Evolutionary conservation across 768 basidiomycete genomes (phyloP), one percentile per base, ranked within the genome.

Genomic region (Mrakia hoshinonis): DNA sequence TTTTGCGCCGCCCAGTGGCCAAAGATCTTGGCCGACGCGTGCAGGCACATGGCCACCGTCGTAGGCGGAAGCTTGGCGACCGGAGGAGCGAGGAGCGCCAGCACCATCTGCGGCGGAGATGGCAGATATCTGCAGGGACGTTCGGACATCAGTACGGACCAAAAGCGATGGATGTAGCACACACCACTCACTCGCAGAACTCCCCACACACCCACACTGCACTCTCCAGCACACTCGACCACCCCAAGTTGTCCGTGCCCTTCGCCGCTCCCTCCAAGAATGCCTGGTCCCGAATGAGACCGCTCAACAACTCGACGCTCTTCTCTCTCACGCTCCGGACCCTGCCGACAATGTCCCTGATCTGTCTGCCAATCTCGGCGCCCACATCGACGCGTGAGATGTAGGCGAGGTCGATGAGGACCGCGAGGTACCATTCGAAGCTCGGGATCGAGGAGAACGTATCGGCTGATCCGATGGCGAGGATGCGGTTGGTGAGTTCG

Each of bases 151-250:
- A 51, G 4, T 3, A 29, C 63, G 15, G n/a, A 4, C 31, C n/a
- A 68, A 31, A 31, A 31, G 9, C 15, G 31, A 12, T 15, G 11
- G 3, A 5, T 24, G 26, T 24, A 43, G 36, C 4, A 7, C 3
- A 3, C 18, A 29, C 7, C 9, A 82, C 88, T 78, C 75, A 93
- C 94, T 86, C 83, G 84, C 89, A 88, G 78, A 92, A 91, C 80
- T 99, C 96, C 24, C 94, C 95, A 73, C 91, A 92, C 75, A 97
- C 90, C 90, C 91, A 99, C 6, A 92, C 92, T 12, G 93, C 94
- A 0, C 94, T 96, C 85, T 90, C 92, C 2, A 96, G 81, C 11
- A 95, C 85, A 76, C 94, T 91, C 0, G 87, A 85, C 76, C 91
- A 94, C 3, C 86, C 87, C 22, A 15, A 15, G 1, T 48, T 51